Percentiles rank a stretch among this genome's conserved stretches.
These are phyloP conservation scores for Fusarium siculi DNA, from an alignment of 2,329 filamentous ascomycete species.

Conservation along the genomic window DNA sequence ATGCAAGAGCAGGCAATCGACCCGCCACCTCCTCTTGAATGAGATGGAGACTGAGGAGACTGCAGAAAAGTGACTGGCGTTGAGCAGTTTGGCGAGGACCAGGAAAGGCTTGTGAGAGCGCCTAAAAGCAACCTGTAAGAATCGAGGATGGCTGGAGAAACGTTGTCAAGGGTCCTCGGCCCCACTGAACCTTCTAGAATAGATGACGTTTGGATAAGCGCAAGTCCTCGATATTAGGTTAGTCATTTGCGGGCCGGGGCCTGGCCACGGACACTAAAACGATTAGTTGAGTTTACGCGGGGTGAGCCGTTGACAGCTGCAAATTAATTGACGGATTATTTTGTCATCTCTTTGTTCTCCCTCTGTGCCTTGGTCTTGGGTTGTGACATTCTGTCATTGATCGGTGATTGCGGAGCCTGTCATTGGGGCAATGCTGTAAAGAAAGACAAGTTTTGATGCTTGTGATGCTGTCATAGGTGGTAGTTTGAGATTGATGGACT, in stretches of 20 bases:
- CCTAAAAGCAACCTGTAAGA: conserved; percentile 18
- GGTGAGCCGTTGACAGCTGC: conserved; percentile 1
- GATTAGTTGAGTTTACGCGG: conserved; percentile 33
- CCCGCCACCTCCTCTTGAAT: conserved; percentile 13
- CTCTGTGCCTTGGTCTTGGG: background rate
- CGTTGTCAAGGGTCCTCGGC: conserved; percentile 31
- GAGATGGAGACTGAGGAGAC: background rate
- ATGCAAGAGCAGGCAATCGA: conserved; percentile 13
- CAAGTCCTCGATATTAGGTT: conserved; percentile 49
- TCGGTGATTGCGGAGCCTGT: conserved; percentile 1
- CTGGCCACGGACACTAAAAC: conserved; percentile 37
- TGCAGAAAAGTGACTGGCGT: background rate
- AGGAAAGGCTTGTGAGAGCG: conserved; percentile 18
- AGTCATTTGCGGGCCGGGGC: conserved; percentile 20
- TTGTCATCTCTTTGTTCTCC: background rate
- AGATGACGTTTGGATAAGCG: conserved; percentile 46
- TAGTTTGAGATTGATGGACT: conserved; percentile 6
- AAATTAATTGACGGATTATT: conserved; percentile 14
- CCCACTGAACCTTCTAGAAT: conserved; percentile 61
- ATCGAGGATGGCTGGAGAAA: conserved; percentile 23
- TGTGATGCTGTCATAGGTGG: background rate
- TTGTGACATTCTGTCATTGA: conserved; percentile 7
- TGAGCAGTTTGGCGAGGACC: conserved; percentile 15
- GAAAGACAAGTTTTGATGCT: background rate
- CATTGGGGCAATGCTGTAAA: background rate